Evolutionary conservation across 148 eudicot genomes (phyloP), one percentile per base, ranked within the genome.

Genomic region (Nepenthes mirabilis): DNA sequence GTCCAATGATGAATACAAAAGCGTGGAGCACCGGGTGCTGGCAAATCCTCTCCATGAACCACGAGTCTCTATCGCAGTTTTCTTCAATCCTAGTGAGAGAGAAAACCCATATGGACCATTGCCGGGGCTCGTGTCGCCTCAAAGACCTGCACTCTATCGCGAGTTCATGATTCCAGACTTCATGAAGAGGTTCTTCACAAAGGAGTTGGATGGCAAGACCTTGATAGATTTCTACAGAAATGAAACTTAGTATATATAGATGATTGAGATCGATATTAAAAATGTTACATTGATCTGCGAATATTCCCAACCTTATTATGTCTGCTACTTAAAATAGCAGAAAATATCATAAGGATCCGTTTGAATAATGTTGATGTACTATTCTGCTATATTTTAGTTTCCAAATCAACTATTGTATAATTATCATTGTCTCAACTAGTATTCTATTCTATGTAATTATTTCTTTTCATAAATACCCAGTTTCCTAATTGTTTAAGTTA

Each of bases 11-110:
- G 73, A 66, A 37, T 86, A 80, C 77, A 77, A 54, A 57, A 86
- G 88, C 35, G 88, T 65, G 50, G 86, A 78, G 67, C 94, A 86
- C 60, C 77, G 88, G 5, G 88, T 86, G 14, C 47, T 76, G 60
- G 86, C 86, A 12, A 83, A 83, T 67, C 71, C 67, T 1, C 43
- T n/a, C 35, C 53, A 36, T 0, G 77, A 79, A 37, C 57, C 87
- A 5, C 74, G 95, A 36, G 71, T 77, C 32, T 83, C 90, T 0
- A 36, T 79, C 10, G 82, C 84, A 3, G 78, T 79, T 55, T 83
- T 83, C 71, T 73, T 79, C 63, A 81, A 75, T 60, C 75, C 94
- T 4, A 67, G 84, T 70, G 57, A 14, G 1, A 63, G 76, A 61
- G 89, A 81, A 10, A 49, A 66, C 45, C 10, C 62, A 65, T 83